Evolutionary conservation across 371 early-diverging fungal species (phyloP), one percentile per base, ranked within the genome.

Genomic region (Haplosporangium sp.): DNA sequence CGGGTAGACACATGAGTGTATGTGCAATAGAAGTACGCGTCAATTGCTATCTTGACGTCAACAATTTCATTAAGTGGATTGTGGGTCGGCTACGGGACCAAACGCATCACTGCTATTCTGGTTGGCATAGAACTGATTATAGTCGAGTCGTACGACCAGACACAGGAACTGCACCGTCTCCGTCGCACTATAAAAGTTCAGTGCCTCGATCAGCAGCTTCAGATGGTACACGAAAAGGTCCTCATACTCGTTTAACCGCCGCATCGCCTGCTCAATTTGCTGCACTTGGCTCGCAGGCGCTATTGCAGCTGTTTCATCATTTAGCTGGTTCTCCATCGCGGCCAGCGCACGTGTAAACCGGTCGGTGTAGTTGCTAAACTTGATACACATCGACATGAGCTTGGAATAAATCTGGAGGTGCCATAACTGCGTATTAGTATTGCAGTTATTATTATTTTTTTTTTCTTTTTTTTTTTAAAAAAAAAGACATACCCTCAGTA

Each of bases 401-500:
- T 90, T 91, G 46, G 89, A 86, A 55, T 91, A 90, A 10, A 89
- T 88, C 94, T 94, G 83, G n/a, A 41, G 6, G 37, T 5, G 23
- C 8, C 14, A 48, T 6, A 4, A 38, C 21, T 1, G 12, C 9
- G 11, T 5, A 29, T 29, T 29, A 29, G 29, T 42, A n/a, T 18
- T n/a, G 36, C 1, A 20, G 41, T 63, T 13, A 43, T n/a, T n/a
- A n/a, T n/a, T n/a, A n/a, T n/a, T n/a, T n/a, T n/a, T n/a, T n/a
- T n/a, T n/a, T n/a, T n/a, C n/a, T n/a, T n/a, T n/a, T n/a, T n/a
- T n/a, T n/a, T n/a, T n/a, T n/a, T n/a, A n/a, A n/a, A n/a, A n/a
- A n/a, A n/a, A n/a, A n/a, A n/a, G n/a, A n/a, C n/a, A 75, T 87
- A 95, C 94, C 74, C 88, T 85, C 61, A 96, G 81, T 20, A 97